These are phyloP conservation scores for Escallonia rubra DNA, from an alignment of 129 eudicot genomes.

Conservation along the genomic window DNA sequence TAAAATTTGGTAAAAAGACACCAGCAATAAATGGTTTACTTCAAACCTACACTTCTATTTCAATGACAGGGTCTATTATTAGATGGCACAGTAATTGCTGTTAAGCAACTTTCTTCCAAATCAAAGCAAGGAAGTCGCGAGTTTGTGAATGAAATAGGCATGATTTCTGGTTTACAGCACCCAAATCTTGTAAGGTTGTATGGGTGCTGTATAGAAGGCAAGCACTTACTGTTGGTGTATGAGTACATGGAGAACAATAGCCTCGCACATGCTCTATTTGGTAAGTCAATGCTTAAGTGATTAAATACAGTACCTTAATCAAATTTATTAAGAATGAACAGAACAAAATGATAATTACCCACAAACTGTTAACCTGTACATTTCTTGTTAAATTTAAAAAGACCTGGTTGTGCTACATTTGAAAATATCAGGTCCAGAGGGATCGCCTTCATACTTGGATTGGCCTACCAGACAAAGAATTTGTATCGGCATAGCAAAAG, in stretches of 20 bases:
- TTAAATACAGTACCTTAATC: too few species aligned
- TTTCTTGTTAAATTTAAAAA: too few species aligned
- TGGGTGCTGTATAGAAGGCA: slow-evolving; percentile 63
- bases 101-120: slow-evolving; percentile 62
- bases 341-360: too few species aligned
- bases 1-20: not conserved
- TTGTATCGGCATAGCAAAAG: too few species aligned
- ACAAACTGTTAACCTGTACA: too few species aligned
- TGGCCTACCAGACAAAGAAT: too few species aligned
- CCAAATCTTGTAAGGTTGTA: slow-evolving; percentile 60
- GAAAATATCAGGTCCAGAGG: too few species aligned
- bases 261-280: slow-evolving; percentile 57
- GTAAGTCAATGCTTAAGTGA: slow-evolving; percentile 18
- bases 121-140: slow-evolving; percentile 67
- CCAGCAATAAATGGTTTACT: too few species aligned
- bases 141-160: slow-evolving; percentile 70
- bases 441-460: too few species aligned
- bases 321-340: too few species aligned
- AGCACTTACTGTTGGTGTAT: slow-evolving; percentile 52
- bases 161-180: slow-evolving; percentile 59
- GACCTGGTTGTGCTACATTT: too few species aligned
- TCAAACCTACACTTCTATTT: not conserved
- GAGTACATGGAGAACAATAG: slow-evolving; percentile 77
- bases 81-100: slow-evolving; percentile 61
- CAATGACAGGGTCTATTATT: slow-evolving; percentile 44